Conservation (phyloP, 352 stramenopile genomes). For the Phytophthora sp. region DNA sequence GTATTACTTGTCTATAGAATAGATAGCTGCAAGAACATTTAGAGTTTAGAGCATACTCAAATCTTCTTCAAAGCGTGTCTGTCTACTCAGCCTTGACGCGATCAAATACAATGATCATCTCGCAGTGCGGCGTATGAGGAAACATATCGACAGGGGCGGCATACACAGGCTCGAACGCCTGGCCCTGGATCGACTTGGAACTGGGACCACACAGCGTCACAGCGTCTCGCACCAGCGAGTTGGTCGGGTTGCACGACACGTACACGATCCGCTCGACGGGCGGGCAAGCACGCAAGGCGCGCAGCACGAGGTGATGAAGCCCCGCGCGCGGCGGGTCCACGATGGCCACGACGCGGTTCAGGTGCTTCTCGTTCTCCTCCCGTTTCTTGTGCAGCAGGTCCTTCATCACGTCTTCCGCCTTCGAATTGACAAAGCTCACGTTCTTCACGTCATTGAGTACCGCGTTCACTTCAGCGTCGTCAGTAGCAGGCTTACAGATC, state of each 20-base stretch:
- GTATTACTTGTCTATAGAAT: slow-evolving; percentile 27
- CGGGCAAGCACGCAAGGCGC: slow-evolving; percentile 81
- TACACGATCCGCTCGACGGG: slow-evolving; percentile 95
- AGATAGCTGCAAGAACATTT: slow-evolving; percentile 24
- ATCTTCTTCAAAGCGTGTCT: background rate
- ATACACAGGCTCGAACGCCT: slow-evolving; percentile 92
- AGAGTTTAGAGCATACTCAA: too few relatives aligned
- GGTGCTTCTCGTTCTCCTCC: slow-evolving; percentile 52
- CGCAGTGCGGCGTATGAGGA: slow-evolving; percentile 97
- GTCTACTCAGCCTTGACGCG: slow-evolving; percentile 52
- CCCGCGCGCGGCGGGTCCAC: slow-evolving; percentile 97
- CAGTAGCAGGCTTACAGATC: slow-evolving; percentile 89
- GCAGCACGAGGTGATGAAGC: slow-evolving; percentile 92
- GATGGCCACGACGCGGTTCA: slow-evolving; percentile 93
- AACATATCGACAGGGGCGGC: slow-evolving; percentile 99
- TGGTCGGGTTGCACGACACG: slow-evolving; percentile 98
- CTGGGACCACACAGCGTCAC: slow-evolving; percentile 92
- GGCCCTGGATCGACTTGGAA: slow-evolving; percentile 92
- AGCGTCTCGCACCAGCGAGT: slow-evolving; percentile 91
- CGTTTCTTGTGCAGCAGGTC: slow-evolving; percentile 76
- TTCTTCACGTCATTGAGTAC: slow-evolving; percentile 86
- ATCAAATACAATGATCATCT: slow-evolving; percentile 99
- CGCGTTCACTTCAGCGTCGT: slow-evolving; percentile 91
- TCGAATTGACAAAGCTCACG: slow-evolving; percentile 91
- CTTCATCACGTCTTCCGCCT: slow-evolving; percentile 92